Evolutionary conservation across 805 yeast species (phyloP).

Genomic region (Myxozyma kluyveri): DNA sequence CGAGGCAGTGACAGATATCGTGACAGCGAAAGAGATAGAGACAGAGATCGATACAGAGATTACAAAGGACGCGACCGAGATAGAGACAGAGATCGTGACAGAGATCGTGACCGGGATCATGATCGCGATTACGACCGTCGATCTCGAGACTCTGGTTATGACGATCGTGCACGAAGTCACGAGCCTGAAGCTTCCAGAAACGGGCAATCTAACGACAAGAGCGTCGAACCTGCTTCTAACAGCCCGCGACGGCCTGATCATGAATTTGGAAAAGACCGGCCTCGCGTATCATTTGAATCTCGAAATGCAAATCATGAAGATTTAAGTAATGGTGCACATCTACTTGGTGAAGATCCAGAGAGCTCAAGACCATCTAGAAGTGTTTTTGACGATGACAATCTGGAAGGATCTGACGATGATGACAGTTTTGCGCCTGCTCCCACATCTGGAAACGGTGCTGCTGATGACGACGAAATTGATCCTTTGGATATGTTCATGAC

Average conservation of each 20-base stretch:
- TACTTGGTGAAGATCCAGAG: constrained; percentile 2
- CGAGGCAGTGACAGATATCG: constrained; percentile 11
- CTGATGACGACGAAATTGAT: constrained; percentile 41
- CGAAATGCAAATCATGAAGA: not conserved
- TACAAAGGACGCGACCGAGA: constrained; percentile 11
- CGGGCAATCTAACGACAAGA: no score
- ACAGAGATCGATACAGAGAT: constrained; percentile 11
- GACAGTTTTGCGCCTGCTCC: constrained; percentile 1
- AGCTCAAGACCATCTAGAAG: not conserved
- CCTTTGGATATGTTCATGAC: constrained; percentile 51
- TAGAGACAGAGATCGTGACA: constrained; percentile 10
- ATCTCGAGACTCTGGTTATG: constrained; percentile 1
- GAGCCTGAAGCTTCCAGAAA: not conserved
- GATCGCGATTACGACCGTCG: constrained; percentile 14
- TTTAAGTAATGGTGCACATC: not conserved
- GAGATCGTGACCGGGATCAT: constrained; percentile 17
- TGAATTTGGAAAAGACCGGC: no score
- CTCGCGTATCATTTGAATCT: not conserved
- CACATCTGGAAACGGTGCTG: constrained; percentile 3
- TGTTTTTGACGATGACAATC: constrained; percentile 30
- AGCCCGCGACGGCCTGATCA: no score
- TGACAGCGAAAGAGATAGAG: constrained; percentile 8
- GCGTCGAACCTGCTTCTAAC: no score
- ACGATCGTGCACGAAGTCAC: not conserved
- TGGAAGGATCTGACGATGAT: constrained; percentile 34